Percentiles rank a stretch among this genome's conserved stretches.
Evolutionary conservation across 176 grass and related monocot genomes (phyloP).

Genomic region (Eleusine indica): DNA sequence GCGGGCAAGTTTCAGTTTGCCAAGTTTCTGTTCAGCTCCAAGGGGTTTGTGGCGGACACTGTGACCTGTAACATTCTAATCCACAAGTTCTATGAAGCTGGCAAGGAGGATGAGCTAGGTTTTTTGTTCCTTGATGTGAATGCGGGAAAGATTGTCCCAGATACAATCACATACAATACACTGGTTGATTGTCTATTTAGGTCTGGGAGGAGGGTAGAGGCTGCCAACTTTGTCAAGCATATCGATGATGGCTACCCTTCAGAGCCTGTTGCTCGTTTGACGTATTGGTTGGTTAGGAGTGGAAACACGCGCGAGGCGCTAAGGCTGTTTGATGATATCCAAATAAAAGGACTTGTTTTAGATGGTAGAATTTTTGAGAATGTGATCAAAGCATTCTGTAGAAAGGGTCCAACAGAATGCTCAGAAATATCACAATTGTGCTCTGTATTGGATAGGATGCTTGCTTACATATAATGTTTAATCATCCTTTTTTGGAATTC

Average conservation of each 20-base stretch:
- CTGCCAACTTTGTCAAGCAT: slow-evolving; percentile 64
- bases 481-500: too few relatives aligned
- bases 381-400: slow-evolving; percentile 87
- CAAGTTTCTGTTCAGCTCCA: slow-evolving; percentile 61
- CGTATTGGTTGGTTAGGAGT: slow-evolving; percentile 75
- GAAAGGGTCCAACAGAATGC: slow-evolving; percentile 61
- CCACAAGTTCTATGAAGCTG: slow-evolving; percentile 58
- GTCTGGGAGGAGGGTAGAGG: slow-evolving; percentile 61
- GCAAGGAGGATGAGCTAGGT: slow-evolving; percentile 60
- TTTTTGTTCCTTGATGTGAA: slow-evolving; percentile 64
- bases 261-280: slow-evolving; percentile 57
- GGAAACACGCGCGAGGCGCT: slow-evolving; percentile 54
- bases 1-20: slow-evolving; percentile 67
- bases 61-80: slow-evolving; percentile 93
- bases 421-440: slow-evolving; percentile 57
- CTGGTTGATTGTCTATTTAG: slow-evolving; percentile 77
- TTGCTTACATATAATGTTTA: slow-evolving; percentile 1
- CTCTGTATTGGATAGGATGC: slow-evolving; percentile 78
- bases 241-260: slow-evolving; percentile 56
- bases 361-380: slow-evolving; percentile 62
- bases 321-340: slow-evolving; percentile 75
- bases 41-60: slow-evolving; percentile 71
- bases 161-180: slow-evolving; percentile 61
- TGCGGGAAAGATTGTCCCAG: slow-evolving; percentile 56
- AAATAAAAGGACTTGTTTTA: slow-evolving; percentile 57